Base-by-base conservation (phyloP, 2,329 filamentous ascomycete species). In the Paramyrothecium roridum region DNA sequence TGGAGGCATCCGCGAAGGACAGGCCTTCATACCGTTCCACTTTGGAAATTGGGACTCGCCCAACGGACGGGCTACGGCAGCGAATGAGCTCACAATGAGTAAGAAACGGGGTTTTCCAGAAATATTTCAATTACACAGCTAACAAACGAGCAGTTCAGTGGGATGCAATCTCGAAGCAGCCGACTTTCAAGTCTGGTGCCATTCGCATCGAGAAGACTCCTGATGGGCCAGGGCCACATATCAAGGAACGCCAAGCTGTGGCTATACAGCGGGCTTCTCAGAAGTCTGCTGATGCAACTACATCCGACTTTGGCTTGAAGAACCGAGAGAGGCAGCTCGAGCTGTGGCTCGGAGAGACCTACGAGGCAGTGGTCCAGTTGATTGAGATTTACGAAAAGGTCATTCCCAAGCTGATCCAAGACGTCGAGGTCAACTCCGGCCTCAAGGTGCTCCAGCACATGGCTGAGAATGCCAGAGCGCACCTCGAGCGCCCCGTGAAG, bases 11-110 rank as follows among this genome's bases (percentile, higher is more conserved):
- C 54, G 52, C 12, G 37, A 62, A 20, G 69, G 70, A 2, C 68
- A 73, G 50, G 63, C 67, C 7, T 74, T 74, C 50, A 69, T 73
- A n/a, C 70, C 70, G 3, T 73, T 74, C 48, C 71, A 74, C 52
- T 73, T 70, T 59, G 70, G 70, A 8, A 73, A 73, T 51, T 73
- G 61, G 48, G 71, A 74, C 59, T 57, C 61, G 10, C 13, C 37
- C 37, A 62, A 65, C n/a, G 67, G 63, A 8, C 48, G 65, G 34
- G 65, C 70, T 2, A 55, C 67, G 19, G 71, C 71, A 8, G 71
- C 70, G 1, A 73, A 73, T 57, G 71, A 73, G 54, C 60, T 73
- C 12, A 74, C 72, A 12, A 62, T 64, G 26, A 65, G 70, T 72
- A 64, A 54, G 60, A 55, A 22, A 6, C 12, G n/a, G 7, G 4